Conservation (phyloP, 1,284 basidiomycete genomes). For the Leccinum pachyderme region DNA sequence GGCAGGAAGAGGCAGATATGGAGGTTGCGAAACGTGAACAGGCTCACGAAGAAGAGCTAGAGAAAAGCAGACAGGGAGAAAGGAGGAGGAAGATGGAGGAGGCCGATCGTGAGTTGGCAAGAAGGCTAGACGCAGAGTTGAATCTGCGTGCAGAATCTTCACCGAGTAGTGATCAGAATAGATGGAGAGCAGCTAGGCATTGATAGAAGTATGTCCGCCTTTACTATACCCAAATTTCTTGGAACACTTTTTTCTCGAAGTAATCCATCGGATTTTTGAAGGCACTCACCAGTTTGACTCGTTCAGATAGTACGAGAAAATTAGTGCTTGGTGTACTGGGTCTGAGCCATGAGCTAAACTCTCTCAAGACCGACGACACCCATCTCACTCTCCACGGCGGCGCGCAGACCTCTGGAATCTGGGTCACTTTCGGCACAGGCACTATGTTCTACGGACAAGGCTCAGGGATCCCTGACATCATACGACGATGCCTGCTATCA, state of each 20-base stretch:
- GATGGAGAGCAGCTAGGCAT: slow-evolving; percentile 1
- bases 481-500: neutral
- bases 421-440: slow-evolving; percentile 2
- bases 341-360: neutral
- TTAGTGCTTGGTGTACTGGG: too few species aligned
- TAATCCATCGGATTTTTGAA: neutral
- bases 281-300: neutral
- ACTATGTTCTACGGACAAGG: slow-evolving; percentile 6
- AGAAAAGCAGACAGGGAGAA: slow-evolving; percentile 36
- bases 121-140: slow-evolving; percentile 31
- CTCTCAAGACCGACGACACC: neutral
- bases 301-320: neutral
- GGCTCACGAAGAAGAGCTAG: slow-evolving; percentile 38
- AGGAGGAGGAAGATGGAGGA: slow-evolving; percentile 24
- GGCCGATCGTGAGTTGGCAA: slow-evolving; percentile 29
- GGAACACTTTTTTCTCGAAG: neutral
- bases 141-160: slow-evolving; percentile 16
- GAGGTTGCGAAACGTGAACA: slow-evolving; percentile 37
- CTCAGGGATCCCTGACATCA: neutral
- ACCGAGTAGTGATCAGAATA: slow-evolving; percentile 8
- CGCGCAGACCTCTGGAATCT: neutral
- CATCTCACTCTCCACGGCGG: neutral
- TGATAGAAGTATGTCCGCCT: slow-evolving; percentile 1
- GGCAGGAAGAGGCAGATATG: slow-evolving; percentile 32
- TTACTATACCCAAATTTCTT: neutral